Evolutionary conservation across 2,329 filamentous ascomycete species (phyloP).

Genomic region (Colletotrichum tanaceti): DNA sequence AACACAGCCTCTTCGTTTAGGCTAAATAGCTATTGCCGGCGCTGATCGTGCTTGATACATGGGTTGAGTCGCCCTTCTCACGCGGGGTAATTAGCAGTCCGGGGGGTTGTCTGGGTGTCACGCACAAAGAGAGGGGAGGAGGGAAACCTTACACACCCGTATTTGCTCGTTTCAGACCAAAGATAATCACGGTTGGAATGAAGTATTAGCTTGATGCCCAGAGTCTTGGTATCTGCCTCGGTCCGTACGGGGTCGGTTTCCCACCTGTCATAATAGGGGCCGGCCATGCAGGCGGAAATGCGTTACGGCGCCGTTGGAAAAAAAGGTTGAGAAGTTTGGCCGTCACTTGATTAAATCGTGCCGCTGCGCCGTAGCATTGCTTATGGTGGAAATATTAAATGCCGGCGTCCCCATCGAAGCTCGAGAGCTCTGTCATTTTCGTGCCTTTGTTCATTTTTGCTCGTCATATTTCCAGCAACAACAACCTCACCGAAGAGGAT

Average conservation of each 20-base stretch:
- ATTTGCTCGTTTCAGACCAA: neutral
- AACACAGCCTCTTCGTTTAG: constrained; percentile 6
- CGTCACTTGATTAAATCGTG: constrained; percentile 1
- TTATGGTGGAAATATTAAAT: constrained; percentile 16
- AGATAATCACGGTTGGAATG: neutral
- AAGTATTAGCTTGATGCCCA: neutral
- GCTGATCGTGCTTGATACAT: constrained; percentile 14
- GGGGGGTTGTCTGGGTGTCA: neutral
- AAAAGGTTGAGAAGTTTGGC: neutral
- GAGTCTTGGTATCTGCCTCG: constrained; percentile 6
- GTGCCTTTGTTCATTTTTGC: neutral
- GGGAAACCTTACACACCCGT: constrained; percentile 3
- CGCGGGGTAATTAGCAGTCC: constrained; percentile 30
- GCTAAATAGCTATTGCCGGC: constrained; percentile 37
- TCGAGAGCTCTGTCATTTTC: neutral
- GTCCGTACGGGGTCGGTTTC: constrained; percentile 1
- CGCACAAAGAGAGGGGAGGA: neutral
- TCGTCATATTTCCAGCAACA: neutral
- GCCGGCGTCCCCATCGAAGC: constrained; percentile 14
- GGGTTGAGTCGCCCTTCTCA: neutral
- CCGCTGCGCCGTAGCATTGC: neutral
- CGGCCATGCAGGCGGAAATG: neutral
- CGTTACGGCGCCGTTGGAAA: neutral
- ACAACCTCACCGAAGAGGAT: neutral
- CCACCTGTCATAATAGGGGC: neutral